Evolutionary conservation across 805 yeast genomes (phyloP), one percentile per base, ranked within the genome.

Genomic region (Maudiozyma barnettii): DNA sequence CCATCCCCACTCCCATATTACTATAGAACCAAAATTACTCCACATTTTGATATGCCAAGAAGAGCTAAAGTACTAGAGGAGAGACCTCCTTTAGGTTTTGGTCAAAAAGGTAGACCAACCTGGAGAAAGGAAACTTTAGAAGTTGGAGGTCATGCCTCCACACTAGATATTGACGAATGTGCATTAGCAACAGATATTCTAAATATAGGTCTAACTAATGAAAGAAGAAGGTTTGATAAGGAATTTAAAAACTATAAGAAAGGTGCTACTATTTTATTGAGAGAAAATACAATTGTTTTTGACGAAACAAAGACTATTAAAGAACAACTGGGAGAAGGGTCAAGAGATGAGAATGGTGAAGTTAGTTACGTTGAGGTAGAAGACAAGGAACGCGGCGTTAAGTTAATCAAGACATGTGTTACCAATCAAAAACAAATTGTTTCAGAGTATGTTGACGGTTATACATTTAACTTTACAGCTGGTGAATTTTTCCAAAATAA

Each of bases 401-500:
- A 61, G 35, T 62, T 74, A 41, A 69, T 74, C 47, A 82, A 84
- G 58, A 79, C 89, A 0, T 87, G 93, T 65, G 88, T 82, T 13
- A 87, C 95, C 0, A 76, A 84, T 49, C 67, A 85, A 30, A 80
- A 90, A 62, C 85, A 82, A 50, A 79, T 86, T 45, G 93, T 91
- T 46, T 78, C 79, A 8, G 97, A 90, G 60, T 77, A 76, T 55
- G 76, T 84, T 40, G 75, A 78, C 49, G 95, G 91, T 1, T 79
- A 74, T 64, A 76, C 80, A 44, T 93, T 93, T 66, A 82, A 85
- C 59, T 93, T 87, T 65, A 81, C 89, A 30, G 97, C 97, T 0
- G 95, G 96, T 47, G 96, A 90, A 64, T 93, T 93, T 62, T 93
- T 93, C 73, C 99, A 91, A 68, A 91, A 91, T 68, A 91, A 91